These are phyloP conservation scores for Biancaea sappan DNA, from an alignment of 306 rosid genomes.

Conservation along the genomic window DNA sequence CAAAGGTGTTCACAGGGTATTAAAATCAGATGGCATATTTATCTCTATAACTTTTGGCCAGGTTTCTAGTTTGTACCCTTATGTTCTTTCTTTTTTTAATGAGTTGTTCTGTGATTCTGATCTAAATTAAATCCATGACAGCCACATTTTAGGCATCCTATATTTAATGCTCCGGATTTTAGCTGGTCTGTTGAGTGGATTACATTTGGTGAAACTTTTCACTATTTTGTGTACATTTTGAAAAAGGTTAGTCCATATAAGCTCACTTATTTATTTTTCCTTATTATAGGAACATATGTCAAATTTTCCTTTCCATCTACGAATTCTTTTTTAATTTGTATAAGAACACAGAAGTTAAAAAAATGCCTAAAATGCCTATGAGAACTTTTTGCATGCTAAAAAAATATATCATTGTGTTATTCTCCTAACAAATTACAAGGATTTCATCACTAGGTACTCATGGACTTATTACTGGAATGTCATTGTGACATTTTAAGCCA, in stretches of 20 bases:
- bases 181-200: conserved; percentile 91
- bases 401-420: conserved; percentile 12
- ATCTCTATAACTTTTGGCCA: conserved; percentile 95
- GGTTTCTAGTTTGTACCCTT: conserved; percentile 50
- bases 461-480: neutral
- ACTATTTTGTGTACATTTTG: conserved; percentile 78
- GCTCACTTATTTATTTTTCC: neutral
- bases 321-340: neutral
- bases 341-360: neutral
- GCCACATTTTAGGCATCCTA: conserved; percentile 93
- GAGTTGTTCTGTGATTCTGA: conserved; percentile 34
- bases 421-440: conserved; percentile 8
- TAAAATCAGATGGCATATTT: conserved; percentile 75
- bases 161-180: conserved; percentile 73
- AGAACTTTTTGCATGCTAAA: conserved; percentile 8
- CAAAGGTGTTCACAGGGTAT: conserved; percentile 79
- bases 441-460: neutral
- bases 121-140: conserved; percentile 42
- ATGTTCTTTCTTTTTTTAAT: conserved; percentile 5
- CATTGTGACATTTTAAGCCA: neutral
- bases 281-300: neutral
- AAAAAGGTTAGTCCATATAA: conserved; percentile 67
- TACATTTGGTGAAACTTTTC: conserved; percentile 89
- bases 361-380: neutral
- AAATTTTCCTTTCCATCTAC: neutral